phyloP scores from a whole-genome alignment of 2,329 filamentous ascomycete genomes.

The Taxawa tesnikishii region DNA sequence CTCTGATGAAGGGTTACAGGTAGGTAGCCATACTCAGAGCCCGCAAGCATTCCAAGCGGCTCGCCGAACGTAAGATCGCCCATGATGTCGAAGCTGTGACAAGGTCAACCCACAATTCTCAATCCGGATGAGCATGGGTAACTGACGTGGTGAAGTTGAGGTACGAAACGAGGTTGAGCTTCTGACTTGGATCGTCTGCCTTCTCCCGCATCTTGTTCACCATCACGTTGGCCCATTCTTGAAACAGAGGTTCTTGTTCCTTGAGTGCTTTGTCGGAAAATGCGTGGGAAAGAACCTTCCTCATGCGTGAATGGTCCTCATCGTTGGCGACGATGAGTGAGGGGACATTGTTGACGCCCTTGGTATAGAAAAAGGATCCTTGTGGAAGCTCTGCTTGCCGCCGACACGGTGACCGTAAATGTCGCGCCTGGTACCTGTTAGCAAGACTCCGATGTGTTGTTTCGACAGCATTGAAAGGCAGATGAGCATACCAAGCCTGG shows the following conservation, averaged over 20 bases:
- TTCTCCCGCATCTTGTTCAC: conserved; percentile 26
- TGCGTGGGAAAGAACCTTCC: conserved; percentile 24
- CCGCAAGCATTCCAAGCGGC: conserved; percentile 18
- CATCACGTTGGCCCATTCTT: conserved; percentile 25
- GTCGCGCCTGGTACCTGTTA: too few species aligned
- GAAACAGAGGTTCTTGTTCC: conserved; percentile 26
- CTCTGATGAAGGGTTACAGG: too few species aligned
- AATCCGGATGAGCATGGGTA: too few species aligned
- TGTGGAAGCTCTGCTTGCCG: conserved; percentile 13
- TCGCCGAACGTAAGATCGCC: conserved; percentile 18
- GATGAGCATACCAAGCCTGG: conserved; percentile 26
- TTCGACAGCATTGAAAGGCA: conserved; percentile 9
- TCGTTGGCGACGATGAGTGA: conserved; percentile 18
- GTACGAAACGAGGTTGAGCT: conserved; percentile 40
- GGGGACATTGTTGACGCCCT: conserved; percentile 16
- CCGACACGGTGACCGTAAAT: conserved; percentile 5
- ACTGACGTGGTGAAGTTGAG: conserved; percentile 6
- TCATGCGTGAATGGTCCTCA: conserved; percentile 19
- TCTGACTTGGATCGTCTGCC: conserved; percentile 36
- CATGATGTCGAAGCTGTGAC: conserved; percentile 12
- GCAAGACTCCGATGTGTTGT: background rate
- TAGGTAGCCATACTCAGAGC: background rate
- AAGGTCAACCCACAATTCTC: too few species aligned
- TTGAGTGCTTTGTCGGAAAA: conserved; percentile 30
- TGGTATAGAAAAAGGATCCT: conserved; percentile 31